Evolutionary conservation across 352 stramenopile genomes (phyloP), one percentile per base, ranked within the genome.

Genomic region (Phytophthora tubulina): DNA sequence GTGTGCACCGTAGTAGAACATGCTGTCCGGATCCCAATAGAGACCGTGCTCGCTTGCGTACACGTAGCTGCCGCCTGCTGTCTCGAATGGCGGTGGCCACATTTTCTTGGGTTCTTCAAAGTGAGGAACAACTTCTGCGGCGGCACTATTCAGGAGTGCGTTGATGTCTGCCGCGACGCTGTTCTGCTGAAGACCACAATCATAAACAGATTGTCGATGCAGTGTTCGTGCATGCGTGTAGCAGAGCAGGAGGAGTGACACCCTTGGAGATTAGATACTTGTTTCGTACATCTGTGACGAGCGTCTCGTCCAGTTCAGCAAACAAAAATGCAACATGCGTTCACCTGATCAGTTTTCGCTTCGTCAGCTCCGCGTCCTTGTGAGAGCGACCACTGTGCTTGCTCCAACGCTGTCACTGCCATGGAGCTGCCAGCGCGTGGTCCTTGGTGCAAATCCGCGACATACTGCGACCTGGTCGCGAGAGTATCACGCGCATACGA

Each of bases 1-100:
- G 17, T 86, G 78, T 38, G 84, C 72, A 56, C 94, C 75, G 74
- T 94, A 95, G 73, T 94, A 95, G 35, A 94, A 96, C 86, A 93
- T 88, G 63, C 85, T 95, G 67, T 95, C 84, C 1, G 74, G 69
- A 55, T 96, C 85, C 67, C 89, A 96, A 61, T 94, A 95, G 46
- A 96, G 73, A 0, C 89, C 88, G 63, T 67, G 78, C 32, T 93
- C 84, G 41, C 76, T 90, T 15, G 68, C 76, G 58, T 83, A 96
- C 10, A 93, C 73, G 42, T 94, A 96, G 67, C 84, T 91, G 14
- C 88, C 89, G 4, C 89, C 89, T 13, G 67, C 88, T 10, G 81
- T 90, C 72, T 96, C 89, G 52, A 96, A 96, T 31, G 88, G 86
- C 31, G 71, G 65, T 33, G 89, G 89, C 82, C 87, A 96, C 57